Evolutionary conservation across 768 basidiomycete genomes (phyloP), one percentile per base, ranked within the genome.

Genomic region (Trametes gibbosa): DNA sequence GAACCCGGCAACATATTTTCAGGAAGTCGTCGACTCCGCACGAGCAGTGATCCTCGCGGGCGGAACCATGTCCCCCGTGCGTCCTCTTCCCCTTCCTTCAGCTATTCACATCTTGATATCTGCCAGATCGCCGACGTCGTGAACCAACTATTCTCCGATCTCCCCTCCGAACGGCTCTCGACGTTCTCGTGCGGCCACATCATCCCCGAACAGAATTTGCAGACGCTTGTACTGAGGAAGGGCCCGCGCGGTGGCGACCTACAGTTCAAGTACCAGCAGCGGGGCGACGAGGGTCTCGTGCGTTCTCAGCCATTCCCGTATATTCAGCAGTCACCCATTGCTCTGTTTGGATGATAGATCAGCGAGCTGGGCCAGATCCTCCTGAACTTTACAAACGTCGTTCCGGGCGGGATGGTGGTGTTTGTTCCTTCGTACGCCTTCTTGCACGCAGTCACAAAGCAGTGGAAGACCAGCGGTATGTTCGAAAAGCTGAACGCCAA

Each of bases 41-140:
- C 77, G 92, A 37, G 82, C 90, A 2, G 86, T 98, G n/a, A 75
- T 98, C 27, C 77, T 99, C 39, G 96, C 97, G 8, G 96, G 96
- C 9, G 96, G 96, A 5, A 99, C 96, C 0, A 98, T 99, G 97
- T 93, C 94, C 7, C 96, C 96, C n/a, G 93, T 97, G 53, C 52
- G 79, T 74, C 16, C 0, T 1, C 19, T 19, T 17, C n/a, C 48
- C 55, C 50, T 21, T 65, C 41, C 62, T 42, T 21, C 23, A 47
- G 42, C 27, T 4, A 16, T 27, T 5, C 42, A 29, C 5, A 27
- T 13, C 45, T 27, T 43, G 12, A 39, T 14, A 13, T 23, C 21
- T 13, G 13, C 32, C 66, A 97, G 95, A 89, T 96, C 50, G 85
- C 87, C n/a, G 95, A 97, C 70, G 84, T 98, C 16, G 75, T 85